Conservation (phyloP, 257 asterid genomes). For the Solanum dulcamara region DNA sequence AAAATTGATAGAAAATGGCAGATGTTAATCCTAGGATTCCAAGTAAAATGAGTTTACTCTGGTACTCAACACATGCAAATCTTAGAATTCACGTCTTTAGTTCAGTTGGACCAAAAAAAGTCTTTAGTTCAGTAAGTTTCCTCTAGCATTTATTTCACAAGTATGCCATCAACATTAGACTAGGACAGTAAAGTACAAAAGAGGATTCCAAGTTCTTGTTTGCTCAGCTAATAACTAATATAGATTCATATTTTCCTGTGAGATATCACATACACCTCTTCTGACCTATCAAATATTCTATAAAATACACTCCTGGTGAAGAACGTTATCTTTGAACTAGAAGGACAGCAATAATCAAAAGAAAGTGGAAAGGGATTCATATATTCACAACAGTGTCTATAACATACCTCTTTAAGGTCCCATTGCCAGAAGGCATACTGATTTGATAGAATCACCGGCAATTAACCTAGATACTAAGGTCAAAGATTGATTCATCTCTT, state of each 20-base stretch:
- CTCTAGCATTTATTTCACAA: not conserved
- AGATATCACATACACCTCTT: not conserved
- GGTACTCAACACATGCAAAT: not conserved
- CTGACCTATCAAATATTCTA: not conserved
- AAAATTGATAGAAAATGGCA: not conserved
- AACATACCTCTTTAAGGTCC: not conserved
- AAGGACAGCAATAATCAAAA: not conserved
- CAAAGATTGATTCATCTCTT: not conserved
- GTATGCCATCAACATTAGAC: not conserved
- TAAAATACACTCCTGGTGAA: not conserved
- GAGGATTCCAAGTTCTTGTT: not conserved
- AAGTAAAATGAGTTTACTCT: not conserved
- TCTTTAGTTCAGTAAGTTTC: not conserved
- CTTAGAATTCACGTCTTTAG: not conserved
- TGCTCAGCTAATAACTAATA: not conserved
- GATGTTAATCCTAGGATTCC: not conserved
- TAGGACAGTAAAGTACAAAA: not conserved
- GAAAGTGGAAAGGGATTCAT: not conserved
- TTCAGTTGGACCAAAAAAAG: not conserved
- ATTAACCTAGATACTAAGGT: not conserved
- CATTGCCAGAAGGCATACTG: not conserved
- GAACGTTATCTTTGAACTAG: not conserved
- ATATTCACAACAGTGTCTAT: not conserved
- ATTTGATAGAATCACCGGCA: not conserved
- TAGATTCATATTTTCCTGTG: not conserved